phyloP scores from a whole-genome alignment of 1,139 yeast genomes.

The Candida frijolesensis region DNA sequence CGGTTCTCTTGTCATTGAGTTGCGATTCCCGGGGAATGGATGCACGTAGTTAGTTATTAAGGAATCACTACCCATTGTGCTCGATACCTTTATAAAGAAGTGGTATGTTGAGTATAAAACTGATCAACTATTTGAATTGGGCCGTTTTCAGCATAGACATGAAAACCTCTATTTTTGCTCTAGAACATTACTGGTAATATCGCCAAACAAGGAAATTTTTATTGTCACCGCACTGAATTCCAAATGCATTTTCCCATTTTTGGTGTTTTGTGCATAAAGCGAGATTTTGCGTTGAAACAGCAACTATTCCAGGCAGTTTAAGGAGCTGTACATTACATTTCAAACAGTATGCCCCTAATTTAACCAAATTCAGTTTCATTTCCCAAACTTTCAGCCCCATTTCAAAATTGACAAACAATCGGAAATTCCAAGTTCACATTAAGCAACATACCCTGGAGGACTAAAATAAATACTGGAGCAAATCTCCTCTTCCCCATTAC shows the following conservation, averaged over 20 bases:
- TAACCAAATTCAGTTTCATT: not conserved
- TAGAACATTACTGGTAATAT: not conserved
- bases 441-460: not conserved
- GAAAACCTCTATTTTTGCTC: not conserved
- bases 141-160: too few species aligned
- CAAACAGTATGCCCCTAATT: not conserved
- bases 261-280: not conserved
- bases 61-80: too few species aligned
- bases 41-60: too few species aligned
- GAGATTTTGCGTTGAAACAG: not conserved
- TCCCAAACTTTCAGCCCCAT: not conserved
- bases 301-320: not conserved
- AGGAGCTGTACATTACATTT: not conserved
- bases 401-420: not conserved
- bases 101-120: too few species aligned
- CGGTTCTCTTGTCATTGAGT: not conserved
- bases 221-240: not conserved
- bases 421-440: not conserved
- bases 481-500: not conserved
- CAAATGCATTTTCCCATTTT: not conserved
- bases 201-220: not conserved
- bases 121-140: too few species aligned
- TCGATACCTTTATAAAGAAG: not conserved
- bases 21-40: conserved; percentile 1
- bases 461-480: not conserved